These are phyloP conservation scores for Saccharomycopsis oosterbeekiorum DNA, from an alignment of 805 yeast species.

Conservation along the genomic window DNA sequence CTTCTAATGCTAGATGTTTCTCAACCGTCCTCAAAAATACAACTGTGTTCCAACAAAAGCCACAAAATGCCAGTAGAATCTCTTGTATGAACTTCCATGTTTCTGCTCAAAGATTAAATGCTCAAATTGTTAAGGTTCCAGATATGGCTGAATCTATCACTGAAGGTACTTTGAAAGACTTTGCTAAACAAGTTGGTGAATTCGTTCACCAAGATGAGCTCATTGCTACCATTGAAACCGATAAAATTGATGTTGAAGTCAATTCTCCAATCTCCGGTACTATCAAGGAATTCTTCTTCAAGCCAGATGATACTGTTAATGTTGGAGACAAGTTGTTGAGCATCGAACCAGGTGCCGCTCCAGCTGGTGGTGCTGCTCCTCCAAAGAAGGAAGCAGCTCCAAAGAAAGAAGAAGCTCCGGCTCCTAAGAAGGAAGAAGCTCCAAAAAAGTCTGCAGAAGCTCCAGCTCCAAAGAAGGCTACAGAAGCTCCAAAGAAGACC, in stretches of 20 bases:
- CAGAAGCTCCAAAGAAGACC: conserved; percentile 19
- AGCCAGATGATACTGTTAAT: conserved; percentile 84
- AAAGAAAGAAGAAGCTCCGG: conserved; percentile 20
- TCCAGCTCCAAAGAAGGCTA: conserved; percentile 22
- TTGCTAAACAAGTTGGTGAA: conserved; percentile 73
- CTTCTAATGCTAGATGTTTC: conserved; percentile 10
- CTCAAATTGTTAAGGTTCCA: conserved; percentile 74
- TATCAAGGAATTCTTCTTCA: conserved; percentile 69
- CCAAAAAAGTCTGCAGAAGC: conserved; percentile 22
- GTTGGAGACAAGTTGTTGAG: conserved; percentile 90
- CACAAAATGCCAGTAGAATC: not conserved
- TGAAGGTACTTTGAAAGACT: conserved; percentile 82
- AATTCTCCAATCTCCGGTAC: conserved; percentile 92
- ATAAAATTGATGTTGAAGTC: conserved; percentile 95
- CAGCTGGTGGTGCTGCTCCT: conserved; percentile 42
- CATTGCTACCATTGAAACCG: conserved; percentile 95
- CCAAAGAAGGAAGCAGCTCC: conserved; percentile 26
- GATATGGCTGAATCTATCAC: conserved; percentile 98
- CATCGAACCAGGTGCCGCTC: conserved; percentile 71
- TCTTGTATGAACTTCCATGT: conserved; percentile 14
- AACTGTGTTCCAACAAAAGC: not conserved
- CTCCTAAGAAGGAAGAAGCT: conserved; percentile 23
- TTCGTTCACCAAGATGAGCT: conserved; percentile 79
- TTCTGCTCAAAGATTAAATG: conserved; percentile 26
- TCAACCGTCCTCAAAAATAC: conserved; percentile 4